Percentiles rank a stretch among this genome's conserved stretches.
Evolutionary conservation across 805 yeast species (phyloP).

Genomic region (Wickerhamomyces alni): DNA sequence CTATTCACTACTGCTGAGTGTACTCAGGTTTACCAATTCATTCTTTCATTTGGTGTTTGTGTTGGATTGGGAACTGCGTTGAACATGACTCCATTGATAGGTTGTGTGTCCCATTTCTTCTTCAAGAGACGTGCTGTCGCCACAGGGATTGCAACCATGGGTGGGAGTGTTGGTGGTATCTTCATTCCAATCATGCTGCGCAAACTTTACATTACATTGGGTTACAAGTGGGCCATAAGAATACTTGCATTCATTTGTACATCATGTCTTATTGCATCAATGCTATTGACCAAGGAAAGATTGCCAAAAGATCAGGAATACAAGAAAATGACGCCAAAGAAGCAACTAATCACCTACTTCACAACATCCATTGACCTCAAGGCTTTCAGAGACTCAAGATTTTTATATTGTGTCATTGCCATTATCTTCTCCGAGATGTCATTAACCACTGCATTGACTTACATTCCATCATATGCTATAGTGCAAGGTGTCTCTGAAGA

Average conservation of each 20-base stretch:
- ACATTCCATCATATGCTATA: conserved; percentile 40
- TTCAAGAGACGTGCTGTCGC: conserved; percentile 52
- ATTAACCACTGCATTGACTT: conserved; percentile 40
- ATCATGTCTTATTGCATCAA: conserved; percentile 29
- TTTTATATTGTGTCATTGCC: conserved; percentile 34
- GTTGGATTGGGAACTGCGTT: conserved; percentile 57
- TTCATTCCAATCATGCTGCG: conserved; percentile 50
- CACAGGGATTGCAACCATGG: conserved; percentile 42
- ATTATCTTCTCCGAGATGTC: conserved; percentile 41
- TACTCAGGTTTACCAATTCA: conserved; percentile 50
- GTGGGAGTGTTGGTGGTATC: conserved; percentile 56
- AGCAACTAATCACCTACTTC: conserved; percentile 18
- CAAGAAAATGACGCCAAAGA: conserved; percentile 18
- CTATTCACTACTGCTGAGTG: conserved; percentile 52
- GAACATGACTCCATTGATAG: conserved; percentile 55
- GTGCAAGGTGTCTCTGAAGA: conserved; percentile 18
- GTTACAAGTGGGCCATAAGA: conserved; percentile 57
- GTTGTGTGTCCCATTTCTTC: conserved; percentile 65
- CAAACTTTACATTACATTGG: conserved; percentile 41
- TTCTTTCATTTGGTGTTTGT: conserved; percentile 50
- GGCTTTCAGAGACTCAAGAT: conserved; percentile 38
- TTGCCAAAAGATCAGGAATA: conserved; percentile 28
- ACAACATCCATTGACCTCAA: conserved; percentile 28
- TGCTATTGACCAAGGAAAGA: conserved; percentile 36
- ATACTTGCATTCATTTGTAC: conserved; percentile 43